Evolutionary conservation across 495 filamentous ascomycete species (phyloP), one percentile per base, ranked within the genome.

Genomic region (Annulohypoxylon maeteangense): DNA sequence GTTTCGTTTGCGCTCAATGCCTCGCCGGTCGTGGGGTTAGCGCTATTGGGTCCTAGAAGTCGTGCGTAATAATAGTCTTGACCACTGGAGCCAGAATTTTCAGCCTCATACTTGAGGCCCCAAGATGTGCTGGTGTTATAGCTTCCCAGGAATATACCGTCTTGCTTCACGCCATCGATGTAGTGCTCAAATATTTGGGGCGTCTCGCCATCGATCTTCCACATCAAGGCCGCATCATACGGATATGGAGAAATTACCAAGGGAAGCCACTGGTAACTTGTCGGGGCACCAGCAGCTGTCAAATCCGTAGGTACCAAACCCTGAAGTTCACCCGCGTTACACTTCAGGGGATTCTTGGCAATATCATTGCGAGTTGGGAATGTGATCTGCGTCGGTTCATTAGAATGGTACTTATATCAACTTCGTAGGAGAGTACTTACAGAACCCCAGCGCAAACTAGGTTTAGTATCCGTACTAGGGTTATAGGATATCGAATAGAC

Each of bases 131-230:
- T 70, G 8, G 25, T 51, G 31, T 67, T 61, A 18, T 71, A 74
- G 34, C 62, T 66, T 1, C 75, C 75, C 0, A 77, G 54, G 42
- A 72, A 77, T 1, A 78, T 75, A 1, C 77, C 79, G 2, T 74
- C 70, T 59, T 77, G 73, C 63, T 75, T 77, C 23, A 38, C 64
- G 18, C 66, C 75, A n/a, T 66, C 69, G 51, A 78, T n/a, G 27
- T 78, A 78, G 55, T 79, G 75, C 62, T 77, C 78, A 60, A 74
- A 74, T 45, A 74, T 70, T 62, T 71, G 60, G 27, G 71, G 70
- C 31, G 54, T 23, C 4, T 62, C 56, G 47, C 74, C 75, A 34
- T 65, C 62, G 32, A 78, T 29, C 57, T 76, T 76, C 60, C 59
- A 76, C 61, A 78, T 67, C 42, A 78, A 34, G 5, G 62, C 32